Evolutionary conservation across 2,329 filamentous ascomycete species (phyloP).

Genomic region (Pseudocercospora cruenta): DNA sequence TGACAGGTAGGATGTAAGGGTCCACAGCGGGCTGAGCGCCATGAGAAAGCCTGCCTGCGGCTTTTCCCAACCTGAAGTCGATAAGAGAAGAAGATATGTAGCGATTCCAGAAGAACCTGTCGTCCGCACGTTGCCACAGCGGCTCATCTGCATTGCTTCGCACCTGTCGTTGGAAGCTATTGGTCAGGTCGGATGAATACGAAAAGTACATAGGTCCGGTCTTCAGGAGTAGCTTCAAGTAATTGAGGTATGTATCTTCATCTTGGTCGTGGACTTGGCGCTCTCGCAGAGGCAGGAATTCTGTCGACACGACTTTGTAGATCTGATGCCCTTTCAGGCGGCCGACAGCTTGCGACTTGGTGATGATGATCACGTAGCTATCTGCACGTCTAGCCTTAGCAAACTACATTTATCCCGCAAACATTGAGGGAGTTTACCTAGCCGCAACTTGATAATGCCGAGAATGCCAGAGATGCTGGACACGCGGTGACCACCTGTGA

Average conservation of each 20-base stretch:
- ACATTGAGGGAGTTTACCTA: conserved; percentile 63
- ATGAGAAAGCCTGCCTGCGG: conserved; percentile 62
- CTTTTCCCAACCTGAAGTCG: conserved; percentile 72
- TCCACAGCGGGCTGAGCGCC: conserved; percentile 77
- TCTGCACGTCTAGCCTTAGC: conserved; percentile 57
- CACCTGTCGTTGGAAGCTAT: conserved; percentile 92
- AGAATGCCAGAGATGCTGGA: conserved; percentile 94
- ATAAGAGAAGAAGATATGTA: conserved; percentile 91
- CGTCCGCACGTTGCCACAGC: conserved; percentile 89
- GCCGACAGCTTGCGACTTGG: conserved; percentile 88
- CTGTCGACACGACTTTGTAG: conserved; percentile 87
- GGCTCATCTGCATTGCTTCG: conserved; percentile 72
- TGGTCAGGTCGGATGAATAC: conserved; percentile 95
- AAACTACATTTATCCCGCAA: conserved; percentile 4
- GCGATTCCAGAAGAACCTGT: conserved; percentile 98
- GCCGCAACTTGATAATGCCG: conserved; percentile 87
- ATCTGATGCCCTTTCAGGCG: conserved; percentile 94
- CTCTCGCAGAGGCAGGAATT: conserved; percentile 92
- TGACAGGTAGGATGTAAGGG: conserved; percentile 91
- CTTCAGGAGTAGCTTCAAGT: conserved; percentile 81
- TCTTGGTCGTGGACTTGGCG: conserved; percentile 88
- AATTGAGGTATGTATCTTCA: conserved; percentile 84
- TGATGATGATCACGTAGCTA: conserved; percentile 97
- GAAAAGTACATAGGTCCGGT: conserved; percentile 95
- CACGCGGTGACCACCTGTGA: conserved; percentile 78